Conservation (phyloP, 163 green algal genomes). For the Scenedesmus sp. region DNA sequence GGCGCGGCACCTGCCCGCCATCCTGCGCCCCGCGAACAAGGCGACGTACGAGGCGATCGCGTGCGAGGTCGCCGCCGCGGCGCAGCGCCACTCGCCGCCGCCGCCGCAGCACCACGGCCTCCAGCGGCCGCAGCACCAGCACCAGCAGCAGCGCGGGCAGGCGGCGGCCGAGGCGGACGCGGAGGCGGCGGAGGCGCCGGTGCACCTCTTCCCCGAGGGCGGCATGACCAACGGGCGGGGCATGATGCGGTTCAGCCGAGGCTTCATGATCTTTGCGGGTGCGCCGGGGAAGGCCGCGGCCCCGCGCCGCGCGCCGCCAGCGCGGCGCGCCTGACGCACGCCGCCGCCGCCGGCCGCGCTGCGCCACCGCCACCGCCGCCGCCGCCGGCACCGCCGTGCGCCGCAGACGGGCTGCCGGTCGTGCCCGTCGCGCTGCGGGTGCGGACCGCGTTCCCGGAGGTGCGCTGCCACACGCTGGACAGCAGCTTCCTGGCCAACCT, state of each 20-base stretch:
- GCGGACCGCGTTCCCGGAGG: constrained; percentile 20
- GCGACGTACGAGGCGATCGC: constrained; percentile 34
- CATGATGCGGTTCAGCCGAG: constrained; percentile 64
- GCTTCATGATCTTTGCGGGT: constrained; percentile 70
- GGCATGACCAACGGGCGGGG: constrained; percentile 72
- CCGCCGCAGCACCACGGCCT: not conserved
- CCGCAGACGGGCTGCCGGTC: constrained; percentile 51
- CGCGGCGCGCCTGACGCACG: too few species aligned
- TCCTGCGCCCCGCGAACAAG: constrained; percentile 43
- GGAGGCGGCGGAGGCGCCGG: constrained; percentile 8
- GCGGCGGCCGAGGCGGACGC: not conserved
- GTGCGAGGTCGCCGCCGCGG: too few species aligned
- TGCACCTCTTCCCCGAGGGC: constrained; percentile 65
- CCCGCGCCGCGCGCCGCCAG: too few species aligned
- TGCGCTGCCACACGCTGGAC: constrained; percentile 60
- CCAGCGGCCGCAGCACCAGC: not conserved
- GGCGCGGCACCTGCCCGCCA: constrained; percentile 33
- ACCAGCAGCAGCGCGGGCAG: constrained; percentile 19
- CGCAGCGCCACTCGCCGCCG: not conserved
- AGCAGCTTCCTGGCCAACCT: constrained; percentile 69
- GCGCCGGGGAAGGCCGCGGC: too few species aligned
- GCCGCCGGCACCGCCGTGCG: too few species aligned
- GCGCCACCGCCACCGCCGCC: too few species aligned
- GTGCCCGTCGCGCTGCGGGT: constrained; percentile 65
- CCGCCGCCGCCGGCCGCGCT: too few species aligned